Evolutionary conservation across 1,284 basidiomycete species (phyloP).

Genomic region (Sphagnurus paluster): DNA sequence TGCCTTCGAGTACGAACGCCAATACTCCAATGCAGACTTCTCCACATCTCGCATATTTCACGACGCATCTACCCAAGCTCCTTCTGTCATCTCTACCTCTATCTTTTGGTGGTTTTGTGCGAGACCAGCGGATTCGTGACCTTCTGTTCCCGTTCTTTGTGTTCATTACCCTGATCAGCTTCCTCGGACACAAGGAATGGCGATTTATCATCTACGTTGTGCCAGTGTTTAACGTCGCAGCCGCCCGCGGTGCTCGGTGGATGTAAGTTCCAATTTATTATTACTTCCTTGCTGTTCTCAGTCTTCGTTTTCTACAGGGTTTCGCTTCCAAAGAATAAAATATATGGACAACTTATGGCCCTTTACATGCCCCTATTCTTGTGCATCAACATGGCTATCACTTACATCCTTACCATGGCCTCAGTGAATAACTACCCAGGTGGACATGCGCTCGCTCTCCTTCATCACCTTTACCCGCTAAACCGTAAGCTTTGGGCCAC

Average conservation of each 20-base stretch:
- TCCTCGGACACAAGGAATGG: constrained; percentile 92
- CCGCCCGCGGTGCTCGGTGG: constrained; percentile 62
- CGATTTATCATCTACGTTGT: constrained; percentile 90
- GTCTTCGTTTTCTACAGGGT: constrained; percentile 34
- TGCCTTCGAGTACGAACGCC: background rate
- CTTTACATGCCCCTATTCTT: constrained; percentile 48
- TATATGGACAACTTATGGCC: constrained; percentile 45
- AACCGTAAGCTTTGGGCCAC: constrained; percentile 31
- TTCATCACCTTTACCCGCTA: constrained; percentile 54
- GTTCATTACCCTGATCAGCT: constrained; percentile 72
- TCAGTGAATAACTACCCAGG: constrained; percentile 90
- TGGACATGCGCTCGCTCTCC: constrained; percentile 66
- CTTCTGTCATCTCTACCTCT: constrained; percentile 71
- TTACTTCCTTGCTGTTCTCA: constrained; percentile 5
- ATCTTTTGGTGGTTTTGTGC: constrained; percentile 47
- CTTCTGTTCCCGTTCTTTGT: constrained; percentile 53
- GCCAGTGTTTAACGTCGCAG: constrained; percentile 80
- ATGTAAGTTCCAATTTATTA: constrained; percentile 52
- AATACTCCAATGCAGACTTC: constrained; percentile 52
- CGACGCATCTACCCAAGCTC: constrained; percentile 75
- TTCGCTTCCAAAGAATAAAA: constrained; percentile 42
- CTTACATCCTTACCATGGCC: constrained; percentile 53
- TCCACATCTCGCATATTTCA: constrained; percentile 74
- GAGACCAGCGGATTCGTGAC: constrained; percentile 49
- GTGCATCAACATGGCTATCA: constrained; percentile 50